Base-by-base conservation (phyloP, 495 filamentous ascomycete genomes). In the Tuber indicum region DNA sequence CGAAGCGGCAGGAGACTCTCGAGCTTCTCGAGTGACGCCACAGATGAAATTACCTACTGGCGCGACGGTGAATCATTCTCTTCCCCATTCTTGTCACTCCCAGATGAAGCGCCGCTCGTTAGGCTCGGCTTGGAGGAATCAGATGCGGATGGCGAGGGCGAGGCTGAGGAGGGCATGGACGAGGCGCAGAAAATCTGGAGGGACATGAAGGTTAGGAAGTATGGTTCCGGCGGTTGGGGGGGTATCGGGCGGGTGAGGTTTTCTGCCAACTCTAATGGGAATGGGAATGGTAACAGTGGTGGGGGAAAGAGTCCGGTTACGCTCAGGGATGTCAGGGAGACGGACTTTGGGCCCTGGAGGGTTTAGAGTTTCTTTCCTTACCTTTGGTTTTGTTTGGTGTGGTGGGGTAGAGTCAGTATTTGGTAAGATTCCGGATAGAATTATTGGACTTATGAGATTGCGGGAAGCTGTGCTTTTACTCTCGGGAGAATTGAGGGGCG, bases 291-390 rank as follows among this genome's bases (percentile, higher is more conserved):
- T 32, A 16, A 46, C 9, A 75, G 70, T 44, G 70, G 62, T 0
- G 62, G 69, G 9, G 52, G 77, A 17, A 70, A 79, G 14, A 82
- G 79, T n/a, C 42, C 78, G 49, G 73, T 83, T 23, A 83, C 75
- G 14, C 71, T 82, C 14, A 77, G 82, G 32, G 77, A 82, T 80
- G 72, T 83, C 16, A 74, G 75, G 26, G 82, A 83, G 70, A 83
- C 82, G 9, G 82, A 83, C 75, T 83, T 83, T 71, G 76, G 76
- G 43, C 82, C 82, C 21, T 83, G 82, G 82, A 82, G 71, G 2
- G 41, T 83, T 75, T 83, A 32, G 52, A 76, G 21, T 32, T 47
- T 43, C 17, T 6, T 73, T 32, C 10, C 3, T n/a, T 14, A 0
- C 3, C 10, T 62, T 23, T 23, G 23, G 8, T 12, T 58, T 23